A percentile compares a stretch with the other conserved stretches of the same genome.
Evolutionary conservation across 331 rosid genomes (phyloP).

Genomic region (Prunus yedoensis): DNA sequence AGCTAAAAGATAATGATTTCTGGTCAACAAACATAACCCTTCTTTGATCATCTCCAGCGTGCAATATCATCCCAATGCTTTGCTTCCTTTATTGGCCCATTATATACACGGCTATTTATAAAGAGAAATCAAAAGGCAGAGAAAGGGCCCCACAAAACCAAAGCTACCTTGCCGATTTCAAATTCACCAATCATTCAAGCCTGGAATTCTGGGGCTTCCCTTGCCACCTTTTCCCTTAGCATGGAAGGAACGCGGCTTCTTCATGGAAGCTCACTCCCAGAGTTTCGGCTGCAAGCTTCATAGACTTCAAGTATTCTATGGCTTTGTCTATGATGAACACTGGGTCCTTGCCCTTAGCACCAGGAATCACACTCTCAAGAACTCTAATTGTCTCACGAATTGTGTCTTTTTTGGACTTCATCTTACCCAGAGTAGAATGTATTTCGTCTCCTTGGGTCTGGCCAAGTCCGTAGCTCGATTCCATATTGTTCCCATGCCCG

Average conservation of each 20-base stretch:
- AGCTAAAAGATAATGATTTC: slow-evolving; percentile 38
- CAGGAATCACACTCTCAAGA: slow-evolving; percentile 76
- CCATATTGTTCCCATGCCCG: slow-evolving; percentile 46
- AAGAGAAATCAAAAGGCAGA: slow-evolving; percentile 13
- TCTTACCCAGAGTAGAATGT: slow-evolving; percentile 29
- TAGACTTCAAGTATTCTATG: slow-evolving; percentile 65
- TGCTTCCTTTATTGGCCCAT: slow-evolving; percentile 38
- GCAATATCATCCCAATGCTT: slow-evolving; percentile 21
- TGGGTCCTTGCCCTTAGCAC: slow-evolving; percentile 79
- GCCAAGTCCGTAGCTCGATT: slow-evolving; percentile 44
- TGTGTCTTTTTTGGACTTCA: slow-evolving; percentile 48
- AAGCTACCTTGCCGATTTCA: slow-evolving; percentile 36
- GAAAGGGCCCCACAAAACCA: slow-evolving; percentile 25
- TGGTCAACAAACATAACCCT: slow-evolving; percentile 46
- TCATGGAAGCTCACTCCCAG: slow-evolving; percentile 37
- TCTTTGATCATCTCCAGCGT: slow-evolving; percentile 28
- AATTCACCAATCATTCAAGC: slow-evolving; percentile 43
- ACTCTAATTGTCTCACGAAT: slow-evolving; percentile 54
- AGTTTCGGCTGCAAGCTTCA: slow-evolving; percentile 51
- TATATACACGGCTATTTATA: slow-evolving; percentile 27
- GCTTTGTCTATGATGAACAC: slow-evolving; percentile 65
- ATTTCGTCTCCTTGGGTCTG: slow-evolving; percentile 28
- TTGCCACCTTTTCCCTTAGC: slow-evolving; percentile 23
- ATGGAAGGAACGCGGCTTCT: slow-evolving; percentile 7
- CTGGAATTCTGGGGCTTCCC: slow-evolving; percentile 25